Percentiles rank a stretch among this genome's conserved stretches.
Evolutionary conservation across 1,284 basidiomycete genomes (phyloP).

Genomic region (Austropuccinia psidii): DNA sequence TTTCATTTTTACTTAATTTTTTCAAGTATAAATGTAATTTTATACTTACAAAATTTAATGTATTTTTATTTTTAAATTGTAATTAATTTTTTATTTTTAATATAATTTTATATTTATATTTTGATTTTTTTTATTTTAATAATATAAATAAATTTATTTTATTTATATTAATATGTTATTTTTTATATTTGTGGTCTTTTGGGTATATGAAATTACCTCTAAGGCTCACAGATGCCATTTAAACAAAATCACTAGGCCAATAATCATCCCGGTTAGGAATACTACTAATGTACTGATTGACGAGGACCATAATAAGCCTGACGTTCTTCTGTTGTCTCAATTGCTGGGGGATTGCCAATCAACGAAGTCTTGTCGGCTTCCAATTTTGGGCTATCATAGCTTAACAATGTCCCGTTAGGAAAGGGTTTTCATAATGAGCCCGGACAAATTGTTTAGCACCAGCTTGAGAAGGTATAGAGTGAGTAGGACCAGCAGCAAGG

Average conservation of each 20-base stretch:
- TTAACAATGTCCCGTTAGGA: slow-evolving; percentile 7
- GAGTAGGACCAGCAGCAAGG: slow-evolving; percentile 63
- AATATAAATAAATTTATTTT: too few species aligned
- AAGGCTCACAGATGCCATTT: slow-evolving; percentile 4
- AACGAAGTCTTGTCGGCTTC: neutral
- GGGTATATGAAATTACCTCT: too few species aligned
- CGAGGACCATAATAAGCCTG: slow-evolving; percentile 31
- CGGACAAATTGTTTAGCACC: slow-evolving; percentile 58
- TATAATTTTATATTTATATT: too few species aligned
- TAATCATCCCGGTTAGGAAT: neutral
- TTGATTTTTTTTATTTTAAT: too few species aligned
- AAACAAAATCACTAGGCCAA: slow-evolving; percentile 5
- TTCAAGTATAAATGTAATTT: too few species aligned
- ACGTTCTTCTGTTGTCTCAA: slow-evolving; percentile 15
- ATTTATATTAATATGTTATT: too few species aligned
- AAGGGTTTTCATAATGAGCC: slow-evolving; percentile 6
- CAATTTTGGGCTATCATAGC: neutral
- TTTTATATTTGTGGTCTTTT: too few species aligned
- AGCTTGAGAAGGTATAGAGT: slow-evolving; percentile 63
- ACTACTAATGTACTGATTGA: slow-evolving; percentile 5
- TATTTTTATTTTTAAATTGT: too few species aligned
- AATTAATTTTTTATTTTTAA: too few species aligned
- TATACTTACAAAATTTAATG: too few species aligned
- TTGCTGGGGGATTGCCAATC: neutral
- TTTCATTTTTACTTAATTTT: too few species aligned